phyloP scores from a whole-genome alignment of 2,329 filamentous ascomycete species.

The Ophiostoma sp. region DNA sequence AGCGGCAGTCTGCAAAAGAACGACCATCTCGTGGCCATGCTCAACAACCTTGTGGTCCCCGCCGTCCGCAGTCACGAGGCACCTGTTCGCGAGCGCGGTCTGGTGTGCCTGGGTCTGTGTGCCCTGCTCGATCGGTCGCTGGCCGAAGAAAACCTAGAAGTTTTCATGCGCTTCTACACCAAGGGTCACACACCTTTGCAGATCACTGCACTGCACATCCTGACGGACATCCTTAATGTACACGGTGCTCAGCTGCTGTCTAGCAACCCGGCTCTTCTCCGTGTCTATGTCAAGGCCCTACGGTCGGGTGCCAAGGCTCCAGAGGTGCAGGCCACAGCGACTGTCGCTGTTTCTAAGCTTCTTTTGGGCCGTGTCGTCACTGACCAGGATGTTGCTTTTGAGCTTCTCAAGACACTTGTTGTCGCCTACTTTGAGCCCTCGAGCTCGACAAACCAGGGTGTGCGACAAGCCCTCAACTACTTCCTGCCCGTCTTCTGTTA shows the following conservation, averaged over 20 bases:
- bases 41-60: constrained; percentile 94
- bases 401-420: constrained; percentile 78
- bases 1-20: constrained; percentile 83
- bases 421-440: constrained; percentile 86
- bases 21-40: constrained; percentile 88
- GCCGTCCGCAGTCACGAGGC: constrained; percentile 91
- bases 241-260: constrained; percentile 75
- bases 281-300: constrained; percentile 79
- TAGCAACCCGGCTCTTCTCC: constrained; percentile 64
- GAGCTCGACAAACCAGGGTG: constrained; percentile 70
- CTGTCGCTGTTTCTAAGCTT: constrained; percentile 77
- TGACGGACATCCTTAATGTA: constrained; percentile 87
- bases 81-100: constrained; percentile 81
- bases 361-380: constrained; percentile 74
- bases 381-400: constrained; percentile 59
- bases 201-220: constrained; percentile 82
- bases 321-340: constrained; percentile 74
- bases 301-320: constrained; percentile 62
- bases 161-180: constrained; percentile 94
- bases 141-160: constrained; percentile 81
- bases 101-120: constrained; percentile 85
- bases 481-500: constrained; percentile 95
- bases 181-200: constrained; percentile 89
- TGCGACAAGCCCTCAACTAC: constrained; percentile 83
- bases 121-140: constrained; percentile 86